Evolutionary conservation across 225 moss, liverwort and hornwort species (phyloP).

Genomic region (Thuidium tamariscinum): DNA sequence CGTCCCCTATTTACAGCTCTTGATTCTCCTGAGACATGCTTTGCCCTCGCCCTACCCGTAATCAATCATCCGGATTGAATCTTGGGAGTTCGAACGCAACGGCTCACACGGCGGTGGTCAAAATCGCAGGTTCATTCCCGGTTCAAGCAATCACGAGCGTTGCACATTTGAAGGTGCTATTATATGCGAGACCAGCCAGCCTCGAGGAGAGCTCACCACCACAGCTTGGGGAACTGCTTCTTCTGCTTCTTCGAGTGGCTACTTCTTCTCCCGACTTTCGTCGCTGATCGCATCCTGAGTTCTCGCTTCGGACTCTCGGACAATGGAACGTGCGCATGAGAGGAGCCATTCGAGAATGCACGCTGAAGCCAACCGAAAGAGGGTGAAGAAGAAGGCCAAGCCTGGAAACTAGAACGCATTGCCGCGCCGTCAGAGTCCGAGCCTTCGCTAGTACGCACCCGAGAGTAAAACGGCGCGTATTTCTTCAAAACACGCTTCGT

Average conservation of each 20-base stretch:
- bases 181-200: background rate
- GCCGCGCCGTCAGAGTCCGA: constrained; percentile 10
- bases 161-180: background rate
- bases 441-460: background rate
- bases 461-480: constrained; percentile 18
- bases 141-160: background rate
- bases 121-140: background rate
- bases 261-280: constrained; percentile 11
- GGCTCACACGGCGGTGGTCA: background rate
- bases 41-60: background rate
- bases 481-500: constrained; percentile 16
- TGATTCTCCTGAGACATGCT: background rate
- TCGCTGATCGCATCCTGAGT: constrained; percentile 31
- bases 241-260: constrained; percentile 31
- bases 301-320: constrained; percentile 50
- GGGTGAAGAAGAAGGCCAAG: background rate
- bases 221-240: constrained; percentile 13
- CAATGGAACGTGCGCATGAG: constrained; percentile 18
- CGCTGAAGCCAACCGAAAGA: constrained; percentile 38
- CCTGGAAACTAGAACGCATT: constrained; percentile 6
- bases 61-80: background rate
- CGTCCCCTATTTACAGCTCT: background rate
- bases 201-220: constrained; percentile 5
- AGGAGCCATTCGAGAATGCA: constrained; percentile 18
- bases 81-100: background rate